Evolutionary conservation across 1,284 basidiomycete genomes (phyloP), one percentile per base, ranked within the genome.

Genomic region (Melampsora americana): DNA sequence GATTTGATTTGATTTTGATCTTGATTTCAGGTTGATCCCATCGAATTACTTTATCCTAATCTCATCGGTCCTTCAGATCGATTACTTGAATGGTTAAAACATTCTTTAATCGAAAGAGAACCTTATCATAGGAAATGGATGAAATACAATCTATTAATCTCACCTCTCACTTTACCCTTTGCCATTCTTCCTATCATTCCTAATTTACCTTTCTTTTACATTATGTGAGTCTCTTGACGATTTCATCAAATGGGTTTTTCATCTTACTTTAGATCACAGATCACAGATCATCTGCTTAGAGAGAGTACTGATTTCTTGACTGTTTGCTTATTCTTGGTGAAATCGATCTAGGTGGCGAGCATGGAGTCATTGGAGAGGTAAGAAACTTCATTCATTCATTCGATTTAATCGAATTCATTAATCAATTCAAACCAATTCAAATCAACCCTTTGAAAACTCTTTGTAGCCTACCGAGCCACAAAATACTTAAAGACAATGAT

Each of bases 281-380:
- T n/a, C n/a, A n/a, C n/a, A n/a, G n/a, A n/a, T n/a, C n/a, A n/a
- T n/a, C n/a, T n/a, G n/a, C n/a, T n/a, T n/a, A n/a, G n/a, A n/a
- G n/a, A n/a, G n/a, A n/a, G n/a, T n/a, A n/a, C n/a, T n/a, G n/a
- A n/a, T n/a, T n/a, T n/a, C n/a, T n/a, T n/a, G n/a, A n/a, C n/a
- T n/a, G n/a, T n/a, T n/a, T n/a, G n/a, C n/a, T n/a, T n/a, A n/a
- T 30, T 30, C 4, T 50, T 67, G n/a, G 44, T 23, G 18, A 42
- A 50, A 50, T 18, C 48, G 26, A 5, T 42, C 23, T 44, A 70
- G 69, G 59, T 70, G 69, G 69, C 50, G 69, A 48, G 59, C 56
- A 3, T 70, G 69, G 69, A 70, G 69, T 70, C 69, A 70, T 70
- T 70, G 69, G 69, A 60, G 42, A 62, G 69, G 69, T 70, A 11